Percentiles rank a stretch among this genome's conserved stretches.
phyloP scores from a whole-genome alignment of 345 rosid species.

The Bruguiera parviflora region DNA sequence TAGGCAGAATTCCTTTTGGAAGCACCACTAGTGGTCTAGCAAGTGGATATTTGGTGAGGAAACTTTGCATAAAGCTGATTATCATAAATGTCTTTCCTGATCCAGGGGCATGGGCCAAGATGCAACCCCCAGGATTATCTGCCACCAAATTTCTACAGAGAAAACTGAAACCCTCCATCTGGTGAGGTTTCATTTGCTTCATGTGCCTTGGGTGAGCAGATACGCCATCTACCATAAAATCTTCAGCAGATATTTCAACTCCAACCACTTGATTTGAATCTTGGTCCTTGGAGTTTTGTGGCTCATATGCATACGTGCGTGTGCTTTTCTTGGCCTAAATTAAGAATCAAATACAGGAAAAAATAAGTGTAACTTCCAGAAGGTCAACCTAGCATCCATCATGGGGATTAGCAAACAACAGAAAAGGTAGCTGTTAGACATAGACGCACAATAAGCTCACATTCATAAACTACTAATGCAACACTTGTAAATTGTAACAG shows the following conservation, averaged over 20 bases:
- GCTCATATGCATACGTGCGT: conserved; percentile 53
- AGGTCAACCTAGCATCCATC: too few relatives aligned
- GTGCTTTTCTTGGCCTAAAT: conserved; percentile 57
- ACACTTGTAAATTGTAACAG: too few relatives aligned
- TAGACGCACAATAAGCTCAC: too few relatives aligned
- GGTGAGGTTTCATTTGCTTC: conserved; percentile 88
- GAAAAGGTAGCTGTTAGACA: too few relatives aligned
- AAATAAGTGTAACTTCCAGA: not conserved
- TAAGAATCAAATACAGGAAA: conserved; percentile 1
- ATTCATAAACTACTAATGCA: too few relatives aligned
- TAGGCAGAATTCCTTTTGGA: conserved; percentile 77
- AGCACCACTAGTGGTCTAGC: conserved; percentile 81
- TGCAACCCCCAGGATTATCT: conserved; percentile 85
- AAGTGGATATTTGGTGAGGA: conserved; percentile 71
- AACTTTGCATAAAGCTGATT: conserved; percentile 86
- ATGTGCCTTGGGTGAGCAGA: conserved; percentile 81
- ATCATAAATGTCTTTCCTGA: conserved; percentile 94
- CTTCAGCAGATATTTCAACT: conserved; percentile 47
- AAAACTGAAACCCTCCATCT: conserved; percentile 76
- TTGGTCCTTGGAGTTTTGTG: conserved; percentile 37
- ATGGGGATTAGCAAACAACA: too few relatives aligned
- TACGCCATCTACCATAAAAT: conserved; percentile 51
- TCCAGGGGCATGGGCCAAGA: conserved; percentile 96
- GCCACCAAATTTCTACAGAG: conserved; percentile 62
- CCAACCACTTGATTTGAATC: conserved; percentile 43